Evolutionary conservation across 75 land plant species (phyloP).

Genomic region (Cryptomeria japonica): DNA sequence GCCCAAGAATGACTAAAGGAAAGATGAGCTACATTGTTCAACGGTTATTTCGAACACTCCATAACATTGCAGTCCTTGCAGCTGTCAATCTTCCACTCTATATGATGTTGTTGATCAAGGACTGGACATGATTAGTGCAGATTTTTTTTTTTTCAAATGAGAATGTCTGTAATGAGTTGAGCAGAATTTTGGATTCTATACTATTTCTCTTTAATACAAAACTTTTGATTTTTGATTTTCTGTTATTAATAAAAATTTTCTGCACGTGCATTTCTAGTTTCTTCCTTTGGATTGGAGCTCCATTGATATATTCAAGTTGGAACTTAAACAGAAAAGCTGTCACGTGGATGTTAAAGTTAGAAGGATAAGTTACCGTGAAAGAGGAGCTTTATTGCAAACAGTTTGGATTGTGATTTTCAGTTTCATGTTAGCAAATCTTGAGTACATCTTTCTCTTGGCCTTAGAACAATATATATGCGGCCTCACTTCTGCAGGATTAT

Average conservation of each 20-base stretch:
- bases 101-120: conserved; percentile 86
- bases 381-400: background rate
- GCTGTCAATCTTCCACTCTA: conserved; percentile 71
- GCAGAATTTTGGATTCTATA: background rate
- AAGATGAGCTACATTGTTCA: conserved; percentile 26
- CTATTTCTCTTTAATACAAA: background rate
- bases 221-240: background rate
- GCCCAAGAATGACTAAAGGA: conserved; percentile 23
- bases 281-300: background rate
- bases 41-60: conserved; percentile 42
- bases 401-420: background rate
- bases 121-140: conserved; percentile 47
- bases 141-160: background rate
- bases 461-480: background rate
- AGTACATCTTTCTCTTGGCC: background rate
- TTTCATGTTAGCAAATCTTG: background rate
- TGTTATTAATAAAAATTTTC: background rate
- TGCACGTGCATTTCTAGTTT: background rate
- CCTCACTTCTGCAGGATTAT: background rate
- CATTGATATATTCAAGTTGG: background rate
- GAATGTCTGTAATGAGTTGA: background rate
- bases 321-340: background rate
- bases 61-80: conserved; percentile 52
- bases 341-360: background rate
- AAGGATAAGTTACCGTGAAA: background rate